Evolutionary conservation across 805 yeast species (phyloP), one percentile per base, ranked within the genome.

Genomic region (Kodamaea nitidulidarum): DNA sequence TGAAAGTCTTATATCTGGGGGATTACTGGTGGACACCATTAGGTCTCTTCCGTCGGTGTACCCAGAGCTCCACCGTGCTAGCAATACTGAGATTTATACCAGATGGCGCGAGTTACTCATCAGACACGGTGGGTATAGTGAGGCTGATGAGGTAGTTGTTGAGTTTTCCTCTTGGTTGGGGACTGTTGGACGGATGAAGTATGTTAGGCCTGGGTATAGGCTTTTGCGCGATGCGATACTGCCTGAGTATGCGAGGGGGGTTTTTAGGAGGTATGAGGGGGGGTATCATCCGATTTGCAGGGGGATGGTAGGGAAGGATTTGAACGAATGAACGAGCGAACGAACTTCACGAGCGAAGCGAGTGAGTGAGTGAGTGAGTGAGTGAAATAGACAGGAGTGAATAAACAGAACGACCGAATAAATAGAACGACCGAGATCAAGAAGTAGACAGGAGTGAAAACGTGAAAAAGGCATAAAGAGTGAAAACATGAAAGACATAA

Each of bases 181-280:
- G 9, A 80, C 90, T 2, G 93, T 88, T 15, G 96, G 96, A 15
- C 76, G 96, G 69, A 88, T 88, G 96, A 88, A 88, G 66, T 88
- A 81, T 55, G 95, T 86, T 17, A 76, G 96, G 60, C 95, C 96
- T 21, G 87, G 93, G 3, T 88, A 79, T 63, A 72, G 78, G 32
- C 63, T 81, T 44, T 68, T 88, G 45, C 41, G 40, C 12, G 75
- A 78, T 53, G 53, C 63, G 5, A 91, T 81, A 16, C 84, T 85
- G 58, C 76, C 75, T 32, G 67, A 70, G 11, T 66, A 81, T 46
- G 96, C 96, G 0, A 51, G 80, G 10, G 55, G 54, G 3, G 85
- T 90, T 4, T 88, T 84, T 63, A 65, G 65, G 35, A 73, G 73
- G 56, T 73, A 70, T 54, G 76, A 80, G 56, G 55, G 56, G 16